Evolutionary conservation across 495 filamentous ascomycete genomes (phyloP), one percentile per base, ranked within the genome.

Genomic region (Aspergillus homomorphus): DNA sequence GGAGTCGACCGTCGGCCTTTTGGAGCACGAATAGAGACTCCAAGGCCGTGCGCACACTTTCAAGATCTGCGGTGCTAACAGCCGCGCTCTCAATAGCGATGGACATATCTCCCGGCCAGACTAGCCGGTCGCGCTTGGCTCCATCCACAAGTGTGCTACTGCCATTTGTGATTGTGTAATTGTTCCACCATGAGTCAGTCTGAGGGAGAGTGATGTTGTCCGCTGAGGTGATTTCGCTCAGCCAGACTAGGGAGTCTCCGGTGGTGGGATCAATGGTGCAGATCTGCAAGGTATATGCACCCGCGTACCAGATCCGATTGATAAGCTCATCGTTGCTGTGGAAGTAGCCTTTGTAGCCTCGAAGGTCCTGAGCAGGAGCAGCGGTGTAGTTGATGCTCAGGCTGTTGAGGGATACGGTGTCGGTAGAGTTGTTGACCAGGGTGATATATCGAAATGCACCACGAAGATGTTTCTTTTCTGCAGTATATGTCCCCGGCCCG

Each of bases 271-370:
- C 73, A 43, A 84, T 80, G 8, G 79, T 84, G 38, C 73, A 80
- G 7, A 85, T 70, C 64, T 86, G 82, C 28, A 80, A 69, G 0
- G 84, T 87, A 60, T 82, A 87, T 16, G 83, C 82, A 15, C 83
- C 82, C n/a, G 83, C 79, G 63, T 87, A 87, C 82, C 82, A 87
- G 44, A 85, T 76, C 14, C 76, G 66, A 56, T 87, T 86, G 33
- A 88, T 69, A 23, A 79, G 54, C 15, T 84, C 77, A 58, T 84
- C 81, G 53, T 73, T 74, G 48, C 73, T 77, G 62, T 86, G 78
- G 61, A 86, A 86, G 55, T 84, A 86, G 1, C 84, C 83, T 46
- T 75, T 77, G 58, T 86, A 85, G 15, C 75, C 77, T 24, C 70
- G 69, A 7, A 83, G 71, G 56, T 82, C 77, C n/a, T 83, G 76